phyloP scores from a whole-genome alignment of 108 stramenopile species.

The Cyclostephanos invisitatus region DNA sequence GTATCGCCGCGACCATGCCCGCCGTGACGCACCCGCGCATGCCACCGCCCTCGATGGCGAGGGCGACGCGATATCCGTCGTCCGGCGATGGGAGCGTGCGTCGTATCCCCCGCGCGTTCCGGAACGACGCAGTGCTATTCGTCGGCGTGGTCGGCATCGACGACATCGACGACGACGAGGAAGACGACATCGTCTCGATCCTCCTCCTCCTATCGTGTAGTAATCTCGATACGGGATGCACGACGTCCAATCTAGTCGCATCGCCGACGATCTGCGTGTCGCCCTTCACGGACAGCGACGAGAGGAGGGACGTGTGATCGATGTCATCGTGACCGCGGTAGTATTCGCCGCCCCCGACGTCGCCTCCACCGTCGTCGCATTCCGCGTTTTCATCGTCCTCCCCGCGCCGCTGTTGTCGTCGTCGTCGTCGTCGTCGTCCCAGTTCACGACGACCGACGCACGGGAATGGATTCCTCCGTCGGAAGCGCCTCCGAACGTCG shows the following conservation, averaged over 20 bases:
- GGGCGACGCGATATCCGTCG: slow-evolving; percentile 76
- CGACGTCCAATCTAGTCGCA: slow-evolving; percentile 48
- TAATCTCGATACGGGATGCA: slow-evolving; percentile 77
- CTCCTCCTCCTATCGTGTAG: slow-evolving; percentile 58
- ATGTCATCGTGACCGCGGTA: slow-evolving; percentile 28
- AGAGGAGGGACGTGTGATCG: slow-evolving; percentile 61
- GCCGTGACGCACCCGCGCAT: slow-evolving; percentile 96
- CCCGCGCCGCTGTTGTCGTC: too few relatives aligned
- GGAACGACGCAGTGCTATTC: slow-evolving; percentile 4
- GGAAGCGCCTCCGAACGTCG: slow-evolving; percentile 54
- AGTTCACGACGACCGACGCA: not conserved
- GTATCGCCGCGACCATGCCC: slow-evolving; percentile 90
- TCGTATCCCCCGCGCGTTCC: slow-evolving; percentile 7
- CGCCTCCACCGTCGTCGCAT: not conserved
- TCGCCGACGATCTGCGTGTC: slow-evolving; percentile 84
- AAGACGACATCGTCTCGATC: slow-evolving; percentile 15
- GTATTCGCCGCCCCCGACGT: not conserved
- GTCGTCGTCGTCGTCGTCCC: too few relatives aligned
- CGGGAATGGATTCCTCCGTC: slow-evolving; percentile 14
- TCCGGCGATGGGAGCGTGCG: slow-evolving; percentile 26
- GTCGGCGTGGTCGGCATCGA: slow-evolving; percentile 11
- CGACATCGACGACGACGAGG: slow-evolving; percentile 31
- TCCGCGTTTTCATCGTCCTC: too few relatives aligned
- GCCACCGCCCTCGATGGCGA: slow-evolving; percentile 94
- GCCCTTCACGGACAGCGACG: slow-evolving; percentile 62